Evolutionary conservation across 2,329 filamentous ascomycete genomes (phyloP).

Genomic region (Beauveria australis): DNA sequence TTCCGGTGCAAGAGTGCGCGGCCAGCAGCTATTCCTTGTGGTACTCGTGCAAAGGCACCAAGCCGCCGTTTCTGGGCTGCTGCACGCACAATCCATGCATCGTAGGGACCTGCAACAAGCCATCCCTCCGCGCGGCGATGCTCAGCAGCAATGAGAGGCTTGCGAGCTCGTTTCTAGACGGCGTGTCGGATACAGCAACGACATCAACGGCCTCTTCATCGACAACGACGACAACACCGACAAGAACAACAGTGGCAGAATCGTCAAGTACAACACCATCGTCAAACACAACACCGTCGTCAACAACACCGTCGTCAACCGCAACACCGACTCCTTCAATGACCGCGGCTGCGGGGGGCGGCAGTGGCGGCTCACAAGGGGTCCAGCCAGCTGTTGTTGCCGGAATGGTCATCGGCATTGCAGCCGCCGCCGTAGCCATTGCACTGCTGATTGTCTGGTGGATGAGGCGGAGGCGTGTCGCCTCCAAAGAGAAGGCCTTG

Average conservation of each 20-base stretch:
- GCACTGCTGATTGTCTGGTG: conserved; percentile 3
- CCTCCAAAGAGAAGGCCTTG: neutral
- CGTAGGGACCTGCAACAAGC: conserved; percentile 12
- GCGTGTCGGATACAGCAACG: neutral
- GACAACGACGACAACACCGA: neutral
- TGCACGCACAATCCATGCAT: conserved; percentile 22
- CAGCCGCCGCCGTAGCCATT: conserved; percentile 1
- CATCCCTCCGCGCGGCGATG: conserved; percentile 11
- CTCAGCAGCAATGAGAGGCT: conserved; percentile 17
- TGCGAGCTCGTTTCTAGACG: neutral
- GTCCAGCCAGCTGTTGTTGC: conserved; percentile 13
- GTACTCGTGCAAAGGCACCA: conserved; percentile 25
- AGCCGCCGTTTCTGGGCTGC: conserved; percentile 31
- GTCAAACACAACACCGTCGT: neutral
- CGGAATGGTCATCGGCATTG: conserved; percentile 16
- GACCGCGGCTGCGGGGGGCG: neutral
- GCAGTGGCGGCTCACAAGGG: neutral
- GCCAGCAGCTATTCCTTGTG: conserved; percentile 19
- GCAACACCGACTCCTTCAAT: neutral
- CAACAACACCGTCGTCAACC: neutral
- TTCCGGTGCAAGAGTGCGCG: conserved; percentile 25
- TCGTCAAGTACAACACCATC: neutral
- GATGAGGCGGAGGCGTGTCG: neutral
- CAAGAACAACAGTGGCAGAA: neutral
- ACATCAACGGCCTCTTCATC: neutral